phyloP scores from a whole-genome alignment of 2,329 filamentous ascomycete genomes.

The Tricladium varicosporioides region DNA sequence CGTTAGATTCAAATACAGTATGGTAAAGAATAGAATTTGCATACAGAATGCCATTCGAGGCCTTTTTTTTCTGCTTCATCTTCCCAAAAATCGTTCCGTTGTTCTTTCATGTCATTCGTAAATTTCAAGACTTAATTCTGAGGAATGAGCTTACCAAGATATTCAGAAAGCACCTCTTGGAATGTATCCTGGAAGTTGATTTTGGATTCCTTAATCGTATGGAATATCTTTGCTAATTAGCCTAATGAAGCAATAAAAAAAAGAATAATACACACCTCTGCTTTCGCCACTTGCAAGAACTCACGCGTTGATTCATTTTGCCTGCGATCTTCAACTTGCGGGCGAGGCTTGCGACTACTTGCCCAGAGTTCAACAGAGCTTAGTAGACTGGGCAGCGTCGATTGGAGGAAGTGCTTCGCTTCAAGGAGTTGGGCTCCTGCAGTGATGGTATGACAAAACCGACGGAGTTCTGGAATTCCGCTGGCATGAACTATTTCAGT shows the following conservation, averaged over 20 bases:
- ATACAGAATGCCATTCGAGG: slow-evolving; percentile 14
- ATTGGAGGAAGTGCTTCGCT: slow-evolving; percentile 32
- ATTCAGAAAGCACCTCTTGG: slow-evolving; percentile 11
- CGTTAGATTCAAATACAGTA: slow-evolving; percentile 10
- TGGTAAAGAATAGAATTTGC: slow-evolving; percentile 4
- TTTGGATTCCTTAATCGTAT: slow-evolving; percentile 4
- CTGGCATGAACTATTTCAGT: slow-evolving; percentile 29
- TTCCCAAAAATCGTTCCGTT: slow-evolving; percentile 17
- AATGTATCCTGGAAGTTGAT: slow-evolving; percentile 12
- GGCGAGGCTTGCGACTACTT: slow-evolving; percentile 7
- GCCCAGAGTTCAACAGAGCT: slow-evolving; percentile 33
- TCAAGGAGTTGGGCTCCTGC: slow-evolving; percentile 34
- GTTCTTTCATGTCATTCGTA: slow-evolving; percentile 12
- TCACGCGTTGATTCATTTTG: slow-evolving; percentile 17
- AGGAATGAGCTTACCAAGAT: slow-evolving; percentile 16
- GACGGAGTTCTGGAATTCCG: slow-evolving; percentile 35
- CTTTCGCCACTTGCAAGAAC: slow-evolving; percentile 8
- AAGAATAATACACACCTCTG: slow-evolving; percentile 17
- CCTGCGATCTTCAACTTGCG: slow-evolving; percentile 11
- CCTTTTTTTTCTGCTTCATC: slow-evolving; percentile 9
- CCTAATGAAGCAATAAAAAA: background rate
- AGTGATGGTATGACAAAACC: slow-evolving; percentile 36
- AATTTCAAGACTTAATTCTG: background rate
- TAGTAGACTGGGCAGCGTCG: slow-evolving; percentile 29
- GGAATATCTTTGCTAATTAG: slow-evolving; percentile 14